Percentiles rank a stretch among this genome's conserved stretches.
These are phyloP conservation scores for Fusarium hainanense DNA, from an alignment of 2,329 filamentous ascomycete species.

Conservation along the genomic window DNA sequence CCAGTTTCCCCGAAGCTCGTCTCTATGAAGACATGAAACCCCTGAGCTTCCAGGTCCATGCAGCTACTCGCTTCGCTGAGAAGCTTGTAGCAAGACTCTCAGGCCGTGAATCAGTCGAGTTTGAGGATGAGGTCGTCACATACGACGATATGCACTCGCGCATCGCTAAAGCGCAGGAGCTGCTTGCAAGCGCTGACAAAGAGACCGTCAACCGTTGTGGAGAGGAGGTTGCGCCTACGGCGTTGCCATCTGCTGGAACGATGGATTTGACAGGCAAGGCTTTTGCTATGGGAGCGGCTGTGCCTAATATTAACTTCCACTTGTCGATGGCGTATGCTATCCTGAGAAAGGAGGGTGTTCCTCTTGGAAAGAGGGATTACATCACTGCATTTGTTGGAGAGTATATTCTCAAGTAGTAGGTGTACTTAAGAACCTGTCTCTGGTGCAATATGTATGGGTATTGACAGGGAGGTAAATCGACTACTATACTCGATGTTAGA, in stretches of 20 bases:
- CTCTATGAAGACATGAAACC: slow-evolving; percentile 54
- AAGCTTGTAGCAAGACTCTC: slow-evolving; percentile 46
- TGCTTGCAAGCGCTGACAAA: slow-evolving; percentile 48
- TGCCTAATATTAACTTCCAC: slow-evolving; percentile 73
- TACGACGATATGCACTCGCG: slow-evolving; percentile 48
- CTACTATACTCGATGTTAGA: neutral
- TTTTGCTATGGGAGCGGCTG: slow-evolving; percentile 58
- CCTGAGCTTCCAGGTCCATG: slow-evolving; percentile 50
- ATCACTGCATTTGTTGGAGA: slow-evolving; percentile 46
- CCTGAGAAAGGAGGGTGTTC: slow-evolving; percentile 67
- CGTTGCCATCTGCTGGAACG: slow-evolving; percentile 32
- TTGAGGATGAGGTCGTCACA: slow-evolving; percentile 44
- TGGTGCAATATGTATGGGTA: neutral
- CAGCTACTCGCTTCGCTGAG: slow-evolving; percentile 44
- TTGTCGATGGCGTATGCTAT: slow-evolving; percentile 67
- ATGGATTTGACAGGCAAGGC: slow-evolving; percentile 44
- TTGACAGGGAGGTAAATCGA: no score
- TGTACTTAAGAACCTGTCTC: neutral
- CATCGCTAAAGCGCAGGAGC: slow-evolving; percentile 43
- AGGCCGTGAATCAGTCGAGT: slow-evolving; percentile 41
- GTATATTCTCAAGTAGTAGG: slow-evolving; percentile 34
- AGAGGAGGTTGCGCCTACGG: slow-evolving; percentile 41
- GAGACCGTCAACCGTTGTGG: slow-evolving; percentile 47
- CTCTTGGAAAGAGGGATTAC: slow-evolving; percentile 68
- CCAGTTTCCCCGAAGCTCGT: slow-evolving; percentile 45